phyloP scores from a whole-genome alignment of 768 basidiomycete genomes.

The Amanita fuliginea region DNA sequence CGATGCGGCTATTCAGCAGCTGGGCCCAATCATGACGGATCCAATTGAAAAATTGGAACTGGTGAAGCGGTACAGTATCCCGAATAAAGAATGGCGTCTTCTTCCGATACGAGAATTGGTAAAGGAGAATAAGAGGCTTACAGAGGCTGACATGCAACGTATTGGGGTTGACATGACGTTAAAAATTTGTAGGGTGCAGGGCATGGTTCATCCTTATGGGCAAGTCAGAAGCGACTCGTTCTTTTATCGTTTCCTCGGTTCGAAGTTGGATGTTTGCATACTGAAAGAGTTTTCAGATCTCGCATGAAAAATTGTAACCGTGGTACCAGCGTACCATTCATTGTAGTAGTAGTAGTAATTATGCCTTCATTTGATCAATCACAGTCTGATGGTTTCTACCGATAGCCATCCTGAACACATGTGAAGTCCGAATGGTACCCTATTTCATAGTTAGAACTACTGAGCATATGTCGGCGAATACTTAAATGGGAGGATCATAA shows the following conservation, averaged over 20 bases:
- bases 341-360: neutral
- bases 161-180: slow-evolving; percentile 18
- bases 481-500: too few species aligned
- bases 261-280: neutral
- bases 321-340: too few species aligned
- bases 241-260: neutral
- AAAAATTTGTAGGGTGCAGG: slow-evolving; percentile 11
- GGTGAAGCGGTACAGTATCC: slow-evolving; percentile 1
- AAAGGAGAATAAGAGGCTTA: slow-evolving; percentile 12
- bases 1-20: neutral
- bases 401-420: too few species aligned
- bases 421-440: too few species aligned
- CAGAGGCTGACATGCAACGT: slow-evolving; percentile 14
- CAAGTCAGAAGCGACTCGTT: too few species aligned
- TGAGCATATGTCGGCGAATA: too few species aligned
- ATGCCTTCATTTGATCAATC: neutral
- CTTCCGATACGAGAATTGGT: slow-evolving; percentile 17
- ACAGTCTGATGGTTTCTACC: too few species aligned
- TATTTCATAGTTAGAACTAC: too few species aligned
- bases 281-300: neutral
- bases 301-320: neutral
- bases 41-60: neutral
- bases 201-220: neutral
- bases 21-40: neutral
- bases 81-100: slow-evolving; percentile 18